These are phyloP conservation scores for Xylaria sp. DNA, from an alignment of 2,329 filamentous ascomycete genomes.

Conservation along the genomic window DNA sequence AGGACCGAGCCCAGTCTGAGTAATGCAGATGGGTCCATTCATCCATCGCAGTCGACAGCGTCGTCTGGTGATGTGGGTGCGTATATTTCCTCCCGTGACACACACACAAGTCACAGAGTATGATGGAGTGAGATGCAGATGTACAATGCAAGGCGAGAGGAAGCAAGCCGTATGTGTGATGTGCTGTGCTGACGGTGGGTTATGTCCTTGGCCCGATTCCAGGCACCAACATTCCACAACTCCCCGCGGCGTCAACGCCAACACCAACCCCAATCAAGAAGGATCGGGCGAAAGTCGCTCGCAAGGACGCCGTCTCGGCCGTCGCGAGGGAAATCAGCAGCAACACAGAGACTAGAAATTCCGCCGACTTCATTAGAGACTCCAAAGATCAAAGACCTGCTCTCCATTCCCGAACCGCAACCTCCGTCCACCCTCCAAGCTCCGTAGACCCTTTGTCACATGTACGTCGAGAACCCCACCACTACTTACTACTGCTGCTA, in stretches of 20 bases:
- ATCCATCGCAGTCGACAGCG: conserved; percentile 22
- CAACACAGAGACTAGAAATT: conserved; percentile 42
- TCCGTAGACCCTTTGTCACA: conserved; percentile 75
- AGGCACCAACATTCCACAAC: conserved; percentile 44
- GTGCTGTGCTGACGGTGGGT: conserved; percentile 30
- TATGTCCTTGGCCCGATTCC: conserved; percentile 12
- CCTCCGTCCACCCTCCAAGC: conserved; percentile 47
- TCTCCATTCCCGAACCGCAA: conserved; percentile 36
- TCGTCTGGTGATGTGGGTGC: conserved; percentile 30
- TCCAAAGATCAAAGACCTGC: conserved; percentile 31
- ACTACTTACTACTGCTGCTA: conserved; percentile 20
- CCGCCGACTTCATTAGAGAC: conserved; percentile 33
- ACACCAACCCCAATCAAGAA: conserved; percentile 42
- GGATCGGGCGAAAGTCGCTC: conserved; percentile 42
- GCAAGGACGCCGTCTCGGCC: conserved; percentile 43
- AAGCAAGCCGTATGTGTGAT: background rate
- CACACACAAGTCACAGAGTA: background rate
- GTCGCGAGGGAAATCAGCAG: conserved; percentile 39
- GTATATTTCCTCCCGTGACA: conserved; percentile 25
- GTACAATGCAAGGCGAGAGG: background rate
- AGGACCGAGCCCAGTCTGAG: conserved; percentile 16
- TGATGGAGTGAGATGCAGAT: background rate
- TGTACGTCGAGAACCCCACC: conserved; percentile 57
- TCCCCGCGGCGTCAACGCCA: conserved; percentile 28
- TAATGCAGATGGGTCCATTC: conserved; percentile 12